phyloP scores from a whole-genome alignment of 257 asterid genomes.

The Solanum clarkiae region DNA sequence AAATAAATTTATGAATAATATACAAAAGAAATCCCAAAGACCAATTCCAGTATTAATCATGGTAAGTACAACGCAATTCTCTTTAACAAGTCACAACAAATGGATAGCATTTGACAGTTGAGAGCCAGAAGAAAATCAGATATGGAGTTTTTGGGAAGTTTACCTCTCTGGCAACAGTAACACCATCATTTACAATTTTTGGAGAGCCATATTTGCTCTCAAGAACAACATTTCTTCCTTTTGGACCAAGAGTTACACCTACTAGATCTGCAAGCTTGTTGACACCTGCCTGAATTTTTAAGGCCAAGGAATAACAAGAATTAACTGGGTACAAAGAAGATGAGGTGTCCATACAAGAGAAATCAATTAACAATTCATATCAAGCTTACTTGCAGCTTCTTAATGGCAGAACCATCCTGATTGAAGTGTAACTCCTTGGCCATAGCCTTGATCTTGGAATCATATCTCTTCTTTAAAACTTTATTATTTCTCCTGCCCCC shows the following conservation, averaged over 20 bases:
- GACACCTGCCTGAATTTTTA: slow-evolving; percentile 52
- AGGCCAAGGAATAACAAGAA: not conserved
- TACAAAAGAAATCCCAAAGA: not conserved
- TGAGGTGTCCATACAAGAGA: not conserved
- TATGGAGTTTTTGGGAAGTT: not conserved
- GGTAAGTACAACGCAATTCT: not conserved
- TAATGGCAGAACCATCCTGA: slow-evolving; percentile 91
- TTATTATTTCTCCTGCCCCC: slow-evolving; percentile 38
- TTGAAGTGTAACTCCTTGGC: slow-evolving; percentile 84
- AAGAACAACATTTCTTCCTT: slow-evolving; percentile 93
- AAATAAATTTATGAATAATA: not conserved
- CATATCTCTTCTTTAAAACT: slow-evolving; percentile 27
- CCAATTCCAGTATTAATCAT: not conserved
- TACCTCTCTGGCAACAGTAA: slow-evolving; percentile 94
- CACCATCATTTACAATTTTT: slow-evolving; percentile 93
- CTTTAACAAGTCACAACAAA: not conserved
- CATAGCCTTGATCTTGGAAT: slow-evolving; percentile 57
- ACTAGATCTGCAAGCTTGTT: slow-evolving; percentile 91
- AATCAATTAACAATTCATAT: not conserved
- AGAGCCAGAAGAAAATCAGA: not conserved
- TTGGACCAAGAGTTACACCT: slow-evolving; percentile 97
- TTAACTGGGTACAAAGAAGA: not conserved
- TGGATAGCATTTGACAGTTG: not conserved
- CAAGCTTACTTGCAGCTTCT: slow-evolving; percentile 57
- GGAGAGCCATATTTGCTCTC: slow-evolving; percentile 99